Evolutionary conservation across 1,139 yeast genomes (phyloP), one percentile per base, ranked within the genome.

Genomic region (Taphrina wiesneri): DNA sequence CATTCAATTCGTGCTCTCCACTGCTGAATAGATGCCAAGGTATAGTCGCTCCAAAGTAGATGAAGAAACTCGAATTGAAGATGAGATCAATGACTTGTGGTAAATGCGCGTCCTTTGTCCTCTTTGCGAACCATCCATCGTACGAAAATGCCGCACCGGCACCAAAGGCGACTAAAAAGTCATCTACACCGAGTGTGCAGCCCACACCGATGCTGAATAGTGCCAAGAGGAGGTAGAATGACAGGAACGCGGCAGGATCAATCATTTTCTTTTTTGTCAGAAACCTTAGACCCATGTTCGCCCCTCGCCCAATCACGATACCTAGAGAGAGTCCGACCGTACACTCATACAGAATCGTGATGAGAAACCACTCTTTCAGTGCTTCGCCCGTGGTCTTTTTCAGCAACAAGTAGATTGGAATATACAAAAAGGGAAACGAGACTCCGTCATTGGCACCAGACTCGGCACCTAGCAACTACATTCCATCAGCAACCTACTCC

Each of bases 391-490:
- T 39, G 17, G 49, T 26, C n/a, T 52, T 15, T n/a, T 60, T 60
- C 45, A 60, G 39, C 1, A 60, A 57, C 43, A 60, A 23, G 25
- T 34, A 39, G 57, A 53, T 39, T 11, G 64, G 64, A 6, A 60
- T 26, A 39, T 51, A 60, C 25, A 60, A 28, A 23, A 60, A 60
- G 15, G 64, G 64, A 41, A 49, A 60, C 15, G 64, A 60, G n/a
- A 60, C 64, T 32, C 64, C 64, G 17, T 60, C 64, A n/a, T 60
- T 60, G 15, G 51, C 64, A 43, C 64, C 64, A 49, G 57, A 49
- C n/a, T 60, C 64, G 21, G 64, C 64, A 1, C 57, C 64, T 4
- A 60, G 30, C 43, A 60, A 15, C 59, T 54, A 54, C 1, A 2
- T n/a, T 5, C 6, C 5, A 32, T 53, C 30, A 53, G 57, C 56